Base-by-base conservation (phyloP, 371 early-diverging fungal genomes). In the Mortierella sp. region DNA sequence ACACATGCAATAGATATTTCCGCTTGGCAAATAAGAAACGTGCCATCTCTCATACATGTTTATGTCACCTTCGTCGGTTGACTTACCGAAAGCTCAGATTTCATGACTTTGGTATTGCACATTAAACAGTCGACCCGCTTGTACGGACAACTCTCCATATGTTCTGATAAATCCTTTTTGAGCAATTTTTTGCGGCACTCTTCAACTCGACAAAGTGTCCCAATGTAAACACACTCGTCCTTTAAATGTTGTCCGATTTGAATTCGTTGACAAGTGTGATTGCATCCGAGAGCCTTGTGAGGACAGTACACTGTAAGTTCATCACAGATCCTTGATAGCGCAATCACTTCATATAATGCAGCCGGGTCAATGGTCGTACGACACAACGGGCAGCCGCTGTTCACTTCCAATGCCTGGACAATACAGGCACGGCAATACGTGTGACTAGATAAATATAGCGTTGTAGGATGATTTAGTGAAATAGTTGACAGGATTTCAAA, bases 381-480 rank as follows among this genome's bases (percentile, higher is more conserved):
- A 59, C 92, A 92, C 16, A 93, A 85, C 0, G 94, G 94, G 61
- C 94, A 94, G n/a, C 87, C 70, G 0, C 82, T 70, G 10, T 85
- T 87, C 19, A 85, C 74, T 47, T 88, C 87, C 16, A 91, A 65
- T 11, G 90, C 88, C 71, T 88, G 88, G 45, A 84, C 70, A 28
- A 93, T 93, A 69, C 94, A 94, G 36, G 72, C 62, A 33, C 74
- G 69, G 64, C 94, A 94, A 76, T 90, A 94, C 0, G 92, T 94
- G 77, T 94, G 94, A 8, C 92, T 92, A 60, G 15, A 33, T 28
- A 32, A 10, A 53, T 53, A n/a, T 13, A 15, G 13, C 3, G 15
- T 43, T 43, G 10, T 15, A 43, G 43, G 3, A 43, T 15, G 10
- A 43, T 13, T 43, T 43, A 43, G 10, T 10, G 15, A 43, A 43